Evolutionary conservation across 2,329 filamentous ascomycete genomes (phyloP), one percentile per base, ranked within the genome.

Genomic region (Cercospora zeina): DNA sequence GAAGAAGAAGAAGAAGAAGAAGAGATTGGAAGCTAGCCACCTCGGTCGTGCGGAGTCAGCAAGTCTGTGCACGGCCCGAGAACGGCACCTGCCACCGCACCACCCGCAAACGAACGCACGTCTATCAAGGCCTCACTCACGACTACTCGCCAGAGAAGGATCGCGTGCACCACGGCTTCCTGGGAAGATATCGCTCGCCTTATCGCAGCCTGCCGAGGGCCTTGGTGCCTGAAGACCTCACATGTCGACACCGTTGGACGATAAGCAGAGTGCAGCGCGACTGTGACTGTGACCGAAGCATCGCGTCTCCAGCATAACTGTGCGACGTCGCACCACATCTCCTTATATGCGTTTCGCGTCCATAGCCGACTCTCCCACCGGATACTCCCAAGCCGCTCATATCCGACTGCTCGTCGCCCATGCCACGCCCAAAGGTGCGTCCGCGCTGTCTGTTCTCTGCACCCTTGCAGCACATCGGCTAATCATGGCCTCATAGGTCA

Each of bases 341-440:
- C 33, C 31, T 30, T 54, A 59, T 59, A 53, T 33, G 54, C 36
- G 16, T 19, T 53, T 53, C 21, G 10, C 16, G 51, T 57, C 61
- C 56, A 47, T 60, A 63, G 61, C 61, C 57, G 61, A 63, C 27
- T 11, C 16, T 34, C 31, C 13, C 51, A 31, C 42, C 39, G 57
- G 53, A 42, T 49, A 45, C 14, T 31, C 36, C 39, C 61, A 59
- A 62, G 56, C 51, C 59, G 60, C 54, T 49, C 36, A 21, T 54
- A 60, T 39, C 61, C 61, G 61, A 60, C n/a, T 21, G 27, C 49
- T 34, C 42, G 42, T 49, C n/a, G 14, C 45, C 54, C 8, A 68
- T 68, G 66, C 64, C 64, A 24, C 64, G 66, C 11, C 66, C 66
- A 16, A 68, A 68, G 63, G 67, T 68, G 33, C 63, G 62, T 45